Evolutionary conservation across 345 rosid species (phyloP).

Genomic region (Corymbia maculata): DNA sequence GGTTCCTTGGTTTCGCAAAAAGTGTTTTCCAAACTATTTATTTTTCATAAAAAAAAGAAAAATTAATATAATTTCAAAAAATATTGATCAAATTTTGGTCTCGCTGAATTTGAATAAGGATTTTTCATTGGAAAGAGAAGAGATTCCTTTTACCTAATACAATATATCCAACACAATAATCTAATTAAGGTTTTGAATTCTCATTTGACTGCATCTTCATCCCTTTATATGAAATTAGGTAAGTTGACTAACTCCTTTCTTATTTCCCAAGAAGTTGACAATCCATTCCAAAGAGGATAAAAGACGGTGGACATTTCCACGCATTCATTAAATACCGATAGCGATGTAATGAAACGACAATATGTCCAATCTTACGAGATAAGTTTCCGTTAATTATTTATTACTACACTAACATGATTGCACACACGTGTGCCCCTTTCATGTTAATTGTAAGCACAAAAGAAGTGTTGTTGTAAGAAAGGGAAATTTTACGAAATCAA

Average conservation of each 20-base stretch:
- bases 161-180: not conserved
- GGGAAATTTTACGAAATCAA: not conserved
- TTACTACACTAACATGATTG: not conserved
- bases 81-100: too few relatives aligned
- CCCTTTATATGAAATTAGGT: not conserved
- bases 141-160: not conserved
- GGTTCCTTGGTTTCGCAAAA: fast-evolving
- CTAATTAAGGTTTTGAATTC: not conserved
- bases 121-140: not conserved
- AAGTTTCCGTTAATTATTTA: not conserved
- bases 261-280: not conserved
- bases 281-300: not conserved
- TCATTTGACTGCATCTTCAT: not conserved
- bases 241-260: not conserved
- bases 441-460: not conserved
- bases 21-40: too few relatives aligned
- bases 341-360: not conserved
- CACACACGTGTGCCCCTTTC: not conserved
- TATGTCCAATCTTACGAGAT: not conserved
- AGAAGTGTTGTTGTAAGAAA: not conserved
- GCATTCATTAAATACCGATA: not conserved
- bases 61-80: too few relatives aligned
- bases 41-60: too few relatives aligned
- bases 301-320: not conserved
- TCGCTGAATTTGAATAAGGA: too few relatives aligned